phyloP scores from a whole-genome alignment of 2,329 filamentous ascomycete species.

The Knoxdaviesia capensis region DNA sequence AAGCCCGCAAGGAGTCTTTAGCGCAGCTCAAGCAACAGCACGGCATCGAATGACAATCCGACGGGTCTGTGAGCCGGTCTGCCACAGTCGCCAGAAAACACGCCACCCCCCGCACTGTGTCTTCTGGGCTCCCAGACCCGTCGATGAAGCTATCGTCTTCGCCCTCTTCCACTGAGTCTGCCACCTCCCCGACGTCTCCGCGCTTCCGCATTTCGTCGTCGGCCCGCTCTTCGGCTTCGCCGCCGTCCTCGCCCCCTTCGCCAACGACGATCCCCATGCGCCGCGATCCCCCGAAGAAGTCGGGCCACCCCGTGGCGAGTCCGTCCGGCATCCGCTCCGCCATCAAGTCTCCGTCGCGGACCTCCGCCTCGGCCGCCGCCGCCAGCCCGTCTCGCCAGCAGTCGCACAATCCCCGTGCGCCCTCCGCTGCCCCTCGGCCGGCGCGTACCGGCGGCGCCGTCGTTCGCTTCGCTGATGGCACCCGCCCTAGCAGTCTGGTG shows the following conservation, averaged over 20 bases:
- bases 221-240: conserved; percentile 35
- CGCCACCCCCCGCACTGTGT: no score
- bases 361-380: no score
- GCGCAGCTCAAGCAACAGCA: conserved; percentile 95
- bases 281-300: conserved; percentile 22
- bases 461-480: conserved; percentile 21
- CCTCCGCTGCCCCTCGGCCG: no score
- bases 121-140: no score
- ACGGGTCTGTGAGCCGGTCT: conserved; percentile 40
- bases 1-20: conserved; percentile 88
- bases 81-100: conserved; percentile 19
- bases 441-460: conserved; percentile 16
- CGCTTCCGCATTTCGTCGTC: conserved; percentile 20
- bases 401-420: no score
- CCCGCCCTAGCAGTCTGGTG: conserved; percentile 15
- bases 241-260: conserved; percentile 19
- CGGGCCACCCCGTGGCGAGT: conserved; percentile 15
- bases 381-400: no score
- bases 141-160: no score
- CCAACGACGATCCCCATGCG: conserved; percentile 8
- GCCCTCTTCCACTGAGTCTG: no score
- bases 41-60: conserved; percentile 89
- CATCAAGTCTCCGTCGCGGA: no score
- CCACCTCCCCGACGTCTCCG: not conserved
- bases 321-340: no score